phyloP scores from a whole-genome alignment of 2,329 filamentous ascomycete species.

The Fusarium sp. region DNA sequence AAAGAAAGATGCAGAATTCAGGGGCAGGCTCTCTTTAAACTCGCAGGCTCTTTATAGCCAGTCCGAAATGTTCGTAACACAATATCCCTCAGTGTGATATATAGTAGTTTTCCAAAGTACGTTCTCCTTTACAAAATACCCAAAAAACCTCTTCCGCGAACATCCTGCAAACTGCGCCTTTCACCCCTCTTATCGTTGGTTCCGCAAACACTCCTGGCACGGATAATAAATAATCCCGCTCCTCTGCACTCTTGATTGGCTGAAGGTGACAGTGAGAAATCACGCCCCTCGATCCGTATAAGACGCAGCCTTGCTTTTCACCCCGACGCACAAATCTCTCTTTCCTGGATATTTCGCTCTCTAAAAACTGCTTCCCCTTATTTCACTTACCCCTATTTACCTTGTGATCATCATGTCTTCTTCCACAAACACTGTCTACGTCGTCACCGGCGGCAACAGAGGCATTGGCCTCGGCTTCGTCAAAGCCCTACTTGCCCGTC shows the following conservation, averaged over 20 bases:
- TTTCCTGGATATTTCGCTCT: rapidly evolving
- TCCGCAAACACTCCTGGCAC: not conserved
- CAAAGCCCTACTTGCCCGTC: constrained; percentile 56
- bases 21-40: too few species aligned
- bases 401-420: not conserved
- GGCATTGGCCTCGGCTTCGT: constrained; percentile 55
- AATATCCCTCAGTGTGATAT: too few species aligned
- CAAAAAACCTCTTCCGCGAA: not conserved
- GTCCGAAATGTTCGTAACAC: too few species aligned
- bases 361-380: rapidly evolving
- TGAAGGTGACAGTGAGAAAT: not conserved
- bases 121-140: too few species aligned
- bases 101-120: too few species aligned
- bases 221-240: constrained; percentile 3
- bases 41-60: too few species aligned
- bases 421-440: constrained; percentile 47
- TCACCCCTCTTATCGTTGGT: not conserved
- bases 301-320: not conserved
- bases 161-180: not conserved
- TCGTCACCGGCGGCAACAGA: constrained; percentile 56
- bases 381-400: rapidly evolving
- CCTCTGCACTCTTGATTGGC: rapidly evolving
- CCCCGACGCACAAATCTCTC: not conserved
- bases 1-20: too few species aligned
- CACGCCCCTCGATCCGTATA: not conserved